Conservation (phyloP, 805 yeast genomes). For the Naumovozyma castellii region DNA sequence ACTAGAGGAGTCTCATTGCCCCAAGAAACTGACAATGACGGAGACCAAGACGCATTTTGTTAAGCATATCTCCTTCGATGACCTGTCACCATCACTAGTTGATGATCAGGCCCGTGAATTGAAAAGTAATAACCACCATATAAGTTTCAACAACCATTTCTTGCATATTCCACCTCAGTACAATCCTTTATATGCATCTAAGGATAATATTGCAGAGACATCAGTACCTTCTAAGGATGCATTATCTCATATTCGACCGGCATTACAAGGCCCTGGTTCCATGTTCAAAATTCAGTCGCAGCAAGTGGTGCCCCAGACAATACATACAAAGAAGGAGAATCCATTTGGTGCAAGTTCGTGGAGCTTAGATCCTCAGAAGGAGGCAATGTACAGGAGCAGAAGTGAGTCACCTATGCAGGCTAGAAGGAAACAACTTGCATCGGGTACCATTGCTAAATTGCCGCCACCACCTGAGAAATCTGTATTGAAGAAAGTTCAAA, state of each 20-base stretch:
- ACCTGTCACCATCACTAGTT: slow-evolving; percentile 22
- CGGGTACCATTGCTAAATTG: slow-evolving; percentile 4
- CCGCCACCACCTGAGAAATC: slow-evolving; percentile 24
- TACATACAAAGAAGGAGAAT: not conserved
- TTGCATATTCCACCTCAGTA: slow-evolving; percentile 27
- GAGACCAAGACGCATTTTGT: slow-evolving; percentile 7
- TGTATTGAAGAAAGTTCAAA: slow-evolving; percentile 7
- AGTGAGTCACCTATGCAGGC: slow-evolving; percentile 11
- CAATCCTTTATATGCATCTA: slow-evolving; percentile 16
- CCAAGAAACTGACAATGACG: not conserved
- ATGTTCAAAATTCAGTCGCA: not conserved
- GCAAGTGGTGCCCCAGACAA: not conserved
- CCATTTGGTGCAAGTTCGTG: not conserved
- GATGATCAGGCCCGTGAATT: slow-evolving; percentile 22
- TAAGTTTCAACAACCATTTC: slow-evolving; percentile 19
- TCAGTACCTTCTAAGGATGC: not conserved
- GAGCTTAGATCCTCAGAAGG: not conserved
- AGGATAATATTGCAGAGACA: not conserved
- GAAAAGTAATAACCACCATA: slow-evolving; percentile 13
- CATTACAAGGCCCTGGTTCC: not conserved
- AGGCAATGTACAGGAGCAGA: slow-evolving; percentile 5
- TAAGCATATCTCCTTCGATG: slow-evolving; percentile 28
- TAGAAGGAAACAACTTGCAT: not conserved
- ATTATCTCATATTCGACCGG: not conserved
- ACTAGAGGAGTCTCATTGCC: too few relatives aligned